A percentile compares a stretch with the other conserved stretches of the same genome.
phyloP scores from a whole-genome alignment of 1,139 yeast species.

The Casaregolazyma suthepensis region DNA sequence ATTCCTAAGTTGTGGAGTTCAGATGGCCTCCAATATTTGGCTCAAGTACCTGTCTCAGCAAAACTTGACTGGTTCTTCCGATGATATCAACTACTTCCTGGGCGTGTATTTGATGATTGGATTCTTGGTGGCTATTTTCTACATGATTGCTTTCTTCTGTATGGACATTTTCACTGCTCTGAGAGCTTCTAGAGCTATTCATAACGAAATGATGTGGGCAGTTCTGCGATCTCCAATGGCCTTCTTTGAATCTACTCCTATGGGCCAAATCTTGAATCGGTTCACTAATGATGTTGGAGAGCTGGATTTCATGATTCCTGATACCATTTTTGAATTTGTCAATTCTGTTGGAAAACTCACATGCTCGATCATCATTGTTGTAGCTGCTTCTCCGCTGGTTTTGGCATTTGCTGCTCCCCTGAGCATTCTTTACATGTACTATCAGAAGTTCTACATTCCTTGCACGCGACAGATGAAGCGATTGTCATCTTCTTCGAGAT shows the following conservation, averaged over 20 bases:
- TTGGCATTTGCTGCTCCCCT: constrained; percentile 27
- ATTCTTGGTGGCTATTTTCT: constrained; percentile 56
- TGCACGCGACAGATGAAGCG: constrained; percentile 62
- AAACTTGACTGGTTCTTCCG: constrained; percentile 67
- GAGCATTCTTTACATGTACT: constrained; percentile 33
- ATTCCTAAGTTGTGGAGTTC: constrained; percentile 50
- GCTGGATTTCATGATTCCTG: constrained; percentile 54
- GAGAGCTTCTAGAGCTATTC: constrained; percentile 71
- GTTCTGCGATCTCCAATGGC: constrained; percentile 56
- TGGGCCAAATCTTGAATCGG: constrained; percentile 52
- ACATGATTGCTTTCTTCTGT: constrained; percentile 74
- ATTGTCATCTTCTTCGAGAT: constrained; percentile 68
- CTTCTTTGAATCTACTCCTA: constrained; percentile 48
- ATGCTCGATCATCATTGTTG: constrained; percentile 24
- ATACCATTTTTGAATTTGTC: constrained; percentile 21
- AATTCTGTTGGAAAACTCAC: constrained; percentile 27
- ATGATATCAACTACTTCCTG: constrained; percentile 59
- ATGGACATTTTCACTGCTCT: constrained; percentile 83
- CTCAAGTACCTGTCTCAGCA: constrained; percentile 95
- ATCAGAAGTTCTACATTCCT: constrained; percentile 68
- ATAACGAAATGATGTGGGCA: constrained; percentile 68
- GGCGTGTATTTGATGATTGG: constrained; percentile 76
- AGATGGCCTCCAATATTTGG: constrained; percentile 73
- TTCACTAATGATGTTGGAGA: constrained; percentile 77
- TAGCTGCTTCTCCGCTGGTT: constrained; percentile 23